These are phyloP conservation scores for Solanum tarapatanum DNA, from an alignment of 257 asterid species.

Conservation along the genomic window DNA sequence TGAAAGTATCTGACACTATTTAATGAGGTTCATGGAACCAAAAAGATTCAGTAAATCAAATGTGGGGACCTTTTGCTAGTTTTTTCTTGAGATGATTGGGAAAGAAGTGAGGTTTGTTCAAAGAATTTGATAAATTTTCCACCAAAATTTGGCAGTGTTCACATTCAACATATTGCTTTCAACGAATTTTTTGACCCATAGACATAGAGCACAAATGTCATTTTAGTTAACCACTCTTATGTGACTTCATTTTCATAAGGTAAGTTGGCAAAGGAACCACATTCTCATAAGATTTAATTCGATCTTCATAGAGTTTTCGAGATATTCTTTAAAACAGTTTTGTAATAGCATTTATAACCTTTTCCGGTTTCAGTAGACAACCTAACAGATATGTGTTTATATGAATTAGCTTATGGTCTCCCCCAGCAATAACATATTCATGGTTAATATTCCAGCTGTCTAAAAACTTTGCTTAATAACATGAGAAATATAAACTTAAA, in stretches of 20 bases:
- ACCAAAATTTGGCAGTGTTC: background rate
- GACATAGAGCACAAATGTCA: background rate
- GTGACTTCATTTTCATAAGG: background rate
- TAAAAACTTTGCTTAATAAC: background rate
- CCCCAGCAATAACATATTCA: background rate
- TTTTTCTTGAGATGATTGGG: background rate
- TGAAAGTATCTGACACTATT: background rate
- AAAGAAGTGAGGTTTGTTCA: background rate
- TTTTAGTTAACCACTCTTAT: background rate
- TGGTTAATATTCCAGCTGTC: background rate
- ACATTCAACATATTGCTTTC: background rate
- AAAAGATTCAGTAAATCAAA: background rate
- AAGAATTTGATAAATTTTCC: background rate
- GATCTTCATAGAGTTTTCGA: background rate
- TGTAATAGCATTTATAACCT: too few species aligned
- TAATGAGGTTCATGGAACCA: background rate
- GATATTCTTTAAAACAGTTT: background rate
- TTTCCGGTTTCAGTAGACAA: background rate
- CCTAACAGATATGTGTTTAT: background rate
- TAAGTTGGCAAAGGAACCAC: background rate
- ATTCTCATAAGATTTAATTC: background rate
- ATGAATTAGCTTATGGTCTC: background rate
- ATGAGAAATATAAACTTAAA: background rate
- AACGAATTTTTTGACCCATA: background rate
- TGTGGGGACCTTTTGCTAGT: background rate